Base-by-base conservation (phyloP, 768 basidiomycete genomes). In the Boletus sensibilis region DNA sequence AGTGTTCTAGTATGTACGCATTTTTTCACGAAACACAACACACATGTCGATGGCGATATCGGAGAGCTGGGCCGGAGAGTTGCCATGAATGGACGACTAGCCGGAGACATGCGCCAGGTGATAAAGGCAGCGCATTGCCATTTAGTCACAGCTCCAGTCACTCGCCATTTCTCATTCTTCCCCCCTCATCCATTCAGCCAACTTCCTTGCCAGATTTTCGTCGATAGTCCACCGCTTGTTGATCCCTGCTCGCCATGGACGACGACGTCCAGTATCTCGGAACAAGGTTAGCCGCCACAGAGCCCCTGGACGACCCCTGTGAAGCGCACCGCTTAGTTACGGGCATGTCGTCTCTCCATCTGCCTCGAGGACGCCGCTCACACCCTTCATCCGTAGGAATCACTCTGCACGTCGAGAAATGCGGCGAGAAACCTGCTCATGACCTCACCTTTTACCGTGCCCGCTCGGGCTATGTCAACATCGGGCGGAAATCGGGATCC, bases 241-340 rank as follows among this genome's bases (percentile, higher is more conserved):
- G 25, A 27, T 27, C 7, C 48, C 9, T 56, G 25, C 44, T 48
- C 21, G 67, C 70, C 71, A 70, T 77, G 71, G 84, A 85, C 72
- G 84, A 85, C 68, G 84, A 83, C 57, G 82, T 86, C 63, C 75
- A 85, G 61, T 86, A 80, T 63, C 69, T 86, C 39, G 85, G 84
- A 25, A 78, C 74, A 29, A 74, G 63, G 58, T 60, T 68, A 50
- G 71, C 75, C 1, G 50, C 68, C 10, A 55, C 52, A 39, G 66
- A 56, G 56, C 69, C 70, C 63, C 62, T 67, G 64, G 65, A 62
- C 55, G 59, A 58, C 60, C 59, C 68, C 61, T 67, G 65, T 63
- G 55, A 61, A 45, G 25, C 45, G 14, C 68, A 63, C 57, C 61
- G 69, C 48, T 67, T 71, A 43, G 70, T 78, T n/a, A 75, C 77